Conservation (phyloP, 768 basidiomycete species). For the Trametes cubensis region DNA sequence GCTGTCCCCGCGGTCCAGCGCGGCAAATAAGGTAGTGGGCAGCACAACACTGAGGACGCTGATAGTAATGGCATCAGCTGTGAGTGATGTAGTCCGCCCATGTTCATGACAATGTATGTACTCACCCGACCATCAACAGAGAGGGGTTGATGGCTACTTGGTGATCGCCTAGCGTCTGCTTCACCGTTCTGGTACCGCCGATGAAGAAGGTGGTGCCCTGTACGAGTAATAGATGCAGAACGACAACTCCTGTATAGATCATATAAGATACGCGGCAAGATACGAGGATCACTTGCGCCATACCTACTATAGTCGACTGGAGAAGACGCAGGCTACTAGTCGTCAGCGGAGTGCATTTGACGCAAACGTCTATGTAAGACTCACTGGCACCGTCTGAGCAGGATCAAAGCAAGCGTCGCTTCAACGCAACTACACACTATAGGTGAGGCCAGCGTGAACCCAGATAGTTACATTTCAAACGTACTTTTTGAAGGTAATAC, state of each 20-base stretch:
- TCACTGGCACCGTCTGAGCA: slow-evolving; percentile 69
- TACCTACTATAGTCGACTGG: slow-evolving; percentile 70
- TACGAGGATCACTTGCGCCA: neutral
- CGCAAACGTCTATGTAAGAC: neutral
- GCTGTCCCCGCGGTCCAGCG: slow-evolving; percentile 42
- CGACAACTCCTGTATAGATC: slow-evolving; percentile 64
- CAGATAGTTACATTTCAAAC: no score
- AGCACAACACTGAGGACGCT: slow-evolving; percentile 66
- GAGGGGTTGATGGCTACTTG: slow-evolving; percentile 67
- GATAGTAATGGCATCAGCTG: no score
- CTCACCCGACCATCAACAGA: slow-evolving; percentile 66
- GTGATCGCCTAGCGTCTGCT: slow-evolving; percentile 69
- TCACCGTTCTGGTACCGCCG: slow-evolving; percentile 61
- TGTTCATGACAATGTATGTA: no score
- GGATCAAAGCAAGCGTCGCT: slow-evolving; percentile 67
- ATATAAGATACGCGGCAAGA: no score
- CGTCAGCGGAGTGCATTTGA: neutral
- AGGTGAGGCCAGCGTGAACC: no score
- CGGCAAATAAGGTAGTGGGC: slow-evolving; percentile 69
- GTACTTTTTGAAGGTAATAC: slow-evolving; percentile 68
- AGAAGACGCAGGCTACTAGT: slow-evolving; percentile 55
- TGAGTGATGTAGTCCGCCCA: neutral
- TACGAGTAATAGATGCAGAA: slow-evolving; percentile 73
- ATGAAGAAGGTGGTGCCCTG: slow-evolving; percentile 70
- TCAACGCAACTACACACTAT: slow-evolving; percentile 56